Percentiles rank a stretch among this genome's conserved stretches.
Evolutionary conservation across 192 early-diverging fungal species (phyloP).

Genomic region (Coemansia sp.): DNA sequence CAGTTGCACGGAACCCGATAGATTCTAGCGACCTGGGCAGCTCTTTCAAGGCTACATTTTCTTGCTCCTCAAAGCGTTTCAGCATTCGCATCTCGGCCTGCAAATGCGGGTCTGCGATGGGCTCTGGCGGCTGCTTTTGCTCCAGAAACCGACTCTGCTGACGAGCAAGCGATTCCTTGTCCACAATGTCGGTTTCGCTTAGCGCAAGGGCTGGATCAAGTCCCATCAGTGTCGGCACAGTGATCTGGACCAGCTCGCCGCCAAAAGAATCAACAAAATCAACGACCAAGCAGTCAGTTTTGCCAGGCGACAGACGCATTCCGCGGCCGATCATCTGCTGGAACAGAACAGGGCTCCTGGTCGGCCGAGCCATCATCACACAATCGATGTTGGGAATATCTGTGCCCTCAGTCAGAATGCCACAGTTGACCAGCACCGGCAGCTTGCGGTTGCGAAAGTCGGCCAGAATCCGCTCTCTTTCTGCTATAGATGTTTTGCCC

Average conservation of each 20-base stretch:
- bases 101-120: neutral
- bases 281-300: conserved; percentile 76
- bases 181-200: conserved; percentile 39
- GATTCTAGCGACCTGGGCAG: neutral
- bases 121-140: neutral
- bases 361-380: conserved; percentile 84
- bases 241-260: conserved; percentile 55
- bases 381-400: conserved; percentile 92
- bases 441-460: conserved; percentile 62
- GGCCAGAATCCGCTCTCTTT: conserved; percentile 60
- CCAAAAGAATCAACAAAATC: conserved; percentile 83
- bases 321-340: conserved; percentile 97
- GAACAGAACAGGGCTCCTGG: conserved; percentile 78
- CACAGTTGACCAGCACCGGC: conserved; percentile 89
- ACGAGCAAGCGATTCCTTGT: neutral
- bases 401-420: conserved; percentile 77
- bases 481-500: conserved; percentile 55
- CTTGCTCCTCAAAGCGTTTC: neutral
- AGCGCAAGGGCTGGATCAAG: conserved; percentile 61
- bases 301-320: conserved; percentile 64
- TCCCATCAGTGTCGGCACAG: conserved; percentile 79
- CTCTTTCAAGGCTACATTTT: neutral
- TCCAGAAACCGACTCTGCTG: neutral
- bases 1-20: neutral
- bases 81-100: neutral